Percentiles rank a stretch among this genome's conserved stretches.
Conservation (phyloP, 805 yeast species). For the Kluyveromyces dobzhanskii region DNA sequence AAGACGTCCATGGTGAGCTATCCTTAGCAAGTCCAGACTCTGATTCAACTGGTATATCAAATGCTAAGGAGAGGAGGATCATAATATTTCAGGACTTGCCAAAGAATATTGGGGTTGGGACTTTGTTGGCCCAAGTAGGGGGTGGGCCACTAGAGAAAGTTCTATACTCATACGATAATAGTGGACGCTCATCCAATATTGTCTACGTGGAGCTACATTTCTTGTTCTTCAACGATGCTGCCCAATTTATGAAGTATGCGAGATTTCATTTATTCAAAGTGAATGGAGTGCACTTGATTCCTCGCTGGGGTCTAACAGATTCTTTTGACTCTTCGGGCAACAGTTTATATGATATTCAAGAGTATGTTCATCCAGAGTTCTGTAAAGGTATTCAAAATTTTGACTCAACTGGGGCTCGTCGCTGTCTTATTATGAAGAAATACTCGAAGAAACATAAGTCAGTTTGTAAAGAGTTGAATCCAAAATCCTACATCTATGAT, state of each 20-base stretch:
- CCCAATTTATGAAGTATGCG: slow-evolving; percentile 42
- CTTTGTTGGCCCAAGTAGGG: slow-evolving; percentile 45
- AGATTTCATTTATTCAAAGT: slow-evolving; percentile 46
- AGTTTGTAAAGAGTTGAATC: slow-evolving; percentile 9
- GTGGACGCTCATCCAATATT: neutral
- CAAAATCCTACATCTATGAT: slow-evolving; percentile 35
- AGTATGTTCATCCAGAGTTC: slow-evolving; percentile 5
- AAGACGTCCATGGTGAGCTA: slow-evolving; percentile 1
- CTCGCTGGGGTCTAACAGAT: slow-evolving; percentile 36
- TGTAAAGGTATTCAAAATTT: slow-evolving; percentile 4
- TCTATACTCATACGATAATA: neutral
- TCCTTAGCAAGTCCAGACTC: slow-evolving; percentile 1
- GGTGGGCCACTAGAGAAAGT: slow-evolving; percentile 67
- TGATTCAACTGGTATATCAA: slow-evolving; percentile 1
- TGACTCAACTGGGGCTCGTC: slow-evolving; percentile 37
- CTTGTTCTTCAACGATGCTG: slow-evolving; percentile 44
- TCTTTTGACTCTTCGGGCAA: slow-evolving; percentile 1
- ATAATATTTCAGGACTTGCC: slow-evolving; percentile 29
- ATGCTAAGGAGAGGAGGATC: neutral
- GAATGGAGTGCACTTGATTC: slow-evolving; percentile 44
- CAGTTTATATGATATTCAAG: slow-evolving; percentile 13
- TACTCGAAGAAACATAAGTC: slow-evolving; percentile 19
- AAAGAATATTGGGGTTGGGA: slow-evolving; percentile 36
- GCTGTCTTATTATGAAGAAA: slow-evolving; percentile 45
- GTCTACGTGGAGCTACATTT: slow-evolving; percentile 41